Evolutionary conservation across 352 stramenopile species (phyloP).

Genomic region (Globisporangium mamillatum): DNA sequence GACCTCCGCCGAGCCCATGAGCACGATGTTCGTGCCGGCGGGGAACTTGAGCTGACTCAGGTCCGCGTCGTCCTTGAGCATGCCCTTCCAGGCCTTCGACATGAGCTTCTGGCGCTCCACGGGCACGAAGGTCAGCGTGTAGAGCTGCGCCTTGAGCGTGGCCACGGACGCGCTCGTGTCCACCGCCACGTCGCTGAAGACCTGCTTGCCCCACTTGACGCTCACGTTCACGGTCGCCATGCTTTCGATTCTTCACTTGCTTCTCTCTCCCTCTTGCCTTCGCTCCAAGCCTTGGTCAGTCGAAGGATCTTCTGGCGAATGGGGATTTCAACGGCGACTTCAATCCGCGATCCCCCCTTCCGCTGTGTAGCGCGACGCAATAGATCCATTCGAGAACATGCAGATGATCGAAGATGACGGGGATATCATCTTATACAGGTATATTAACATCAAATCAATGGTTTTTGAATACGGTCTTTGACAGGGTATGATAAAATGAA

Average conservation of each 20-base stretch:
- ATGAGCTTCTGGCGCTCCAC: slow-evolving; percentile 89
- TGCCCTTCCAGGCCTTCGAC: slow-evolving; percentile 88
- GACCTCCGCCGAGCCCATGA: slow-evolving; percentile 94
- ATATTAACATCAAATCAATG: not conserved
- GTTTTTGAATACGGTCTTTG: not conserved
- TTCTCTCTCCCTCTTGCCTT: not conserved
- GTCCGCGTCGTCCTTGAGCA: slow-evolving; percentile 85
- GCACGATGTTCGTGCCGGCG: slow-evolving; percentile 74
- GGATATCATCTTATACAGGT: not conserved
- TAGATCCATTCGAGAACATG: slow-evolving; percentile 11
- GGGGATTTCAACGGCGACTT: not conserved
- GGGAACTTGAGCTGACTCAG: slow-evolving; percentile 56
- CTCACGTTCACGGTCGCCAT: slow-evolving; percentile 61
- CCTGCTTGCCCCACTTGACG: slow-evolving; percentile 88
- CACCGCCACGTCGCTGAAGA: slow-evolving; percentile 63
- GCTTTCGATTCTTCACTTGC: not conserved
- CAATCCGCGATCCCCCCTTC: slow-evolving; percentile 3
- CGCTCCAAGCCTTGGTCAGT: not conserved
- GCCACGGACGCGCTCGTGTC: slow-evolving; percentile 66
- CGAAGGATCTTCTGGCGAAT: slow-evolving; percentile 2
- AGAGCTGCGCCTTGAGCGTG: slow-evolving; percentile 82
- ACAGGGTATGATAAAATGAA: not conserved
- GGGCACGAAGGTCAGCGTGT: slow-evolving; percentile 75
- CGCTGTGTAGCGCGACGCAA: not conserved
- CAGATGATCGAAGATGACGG: not conserved